These are phyloP conservation scores for Penicillium glabrum DNA, from an alignment of 2,329 filamentous ascomycete genomes.

Conservation along the genomic window DNA sequence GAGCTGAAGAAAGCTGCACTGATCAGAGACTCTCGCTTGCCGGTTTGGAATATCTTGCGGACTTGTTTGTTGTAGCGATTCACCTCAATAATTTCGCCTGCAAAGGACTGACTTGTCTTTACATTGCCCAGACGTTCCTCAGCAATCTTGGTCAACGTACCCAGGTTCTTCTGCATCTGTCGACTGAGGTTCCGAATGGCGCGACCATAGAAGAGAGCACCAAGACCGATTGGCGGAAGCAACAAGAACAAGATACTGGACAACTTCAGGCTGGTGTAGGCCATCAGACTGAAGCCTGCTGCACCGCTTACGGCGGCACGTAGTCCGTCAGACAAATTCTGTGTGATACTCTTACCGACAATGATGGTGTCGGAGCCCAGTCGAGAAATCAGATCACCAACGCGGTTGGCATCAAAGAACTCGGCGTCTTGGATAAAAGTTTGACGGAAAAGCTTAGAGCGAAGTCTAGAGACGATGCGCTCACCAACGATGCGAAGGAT, in stretches of 20 bases:
- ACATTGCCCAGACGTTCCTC: slow-evolving; percentile 98
- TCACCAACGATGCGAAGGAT: slow-evolving; percentile 93
- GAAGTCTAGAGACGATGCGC: slow-evolving; percentile 83
- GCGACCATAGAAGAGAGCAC: slow-evolving; percentile 88
- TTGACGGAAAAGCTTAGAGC: slow-evolving; percentile 84
- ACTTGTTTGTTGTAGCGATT: slow-evolving; percentile 89
- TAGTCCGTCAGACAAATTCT: slow-evolving; percentile 95
- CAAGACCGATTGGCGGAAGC: slow-evolving; percentile 86
- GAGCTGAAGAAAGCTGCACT: slow-evolving; percentile 85
- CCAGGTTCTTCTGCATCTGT: slow-evolving; percentile 90
- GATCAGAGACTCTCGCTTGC: slow-evolving; percentile 81
- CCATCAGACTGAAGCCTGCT: slow-evolving; percentile 89
- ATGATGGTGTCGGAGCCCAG: slow-evolving; percentile 96
- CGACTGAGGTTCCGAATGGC: slow-evolving; percentile 86
- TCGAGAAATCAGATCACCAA: slow-evolving; percentile 93
- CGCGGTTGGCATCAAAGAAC: slow-evolving; percentile 97
- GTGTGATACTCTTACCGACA: slow-evolving; percentile 96
- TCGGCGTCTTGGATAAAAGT: slow-evolving; percentile 98
- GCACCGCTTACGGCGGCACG: slow-evolving; percentile 84
- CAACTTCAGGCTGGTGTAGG: slow-evolving; percentile 89
- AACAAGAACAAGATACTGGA: slow-evolving; percentile 83
- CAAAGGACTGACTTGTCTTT: slow-evolving; percentile 93
- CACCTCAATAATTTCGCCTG: slow-evolving; percentile 87
- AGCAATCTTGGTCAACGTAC: slow-evolving; percentile 91
- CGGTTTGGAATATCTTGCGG: slow-evolving; percentile 85